Evolutionary conservation across 257 asterid genomes (phyloP), one percentile per base, ranked within the genome.

Genomic region (Nicotiana noctiflora): DNA sequence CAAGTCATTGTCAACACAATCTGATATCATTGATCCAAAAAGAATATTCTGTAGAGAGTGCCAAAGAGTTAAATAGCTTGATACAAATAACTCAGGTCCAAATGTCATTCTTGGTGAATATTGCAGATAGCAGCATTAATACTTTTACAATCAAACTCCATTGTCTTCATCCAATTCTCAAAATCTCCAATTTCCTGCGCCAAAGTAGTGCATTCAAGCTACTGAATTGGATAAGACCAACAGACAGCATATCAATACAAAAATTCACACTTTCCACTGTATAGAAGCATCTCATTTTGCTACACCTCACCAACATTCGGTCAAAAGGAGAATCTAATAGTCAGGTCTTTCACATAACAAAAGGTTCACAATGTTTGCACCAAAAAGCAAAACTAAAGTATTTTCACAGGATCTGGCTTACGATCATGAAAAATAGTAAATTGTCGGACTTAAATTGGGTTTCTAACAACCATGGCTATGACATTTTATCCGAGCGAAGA

Each of bases 91-190:
- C 4, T 70, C 34, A 70, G 19, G 13, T 70, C 15, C 77, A 44
- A 14, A 74, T 49, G 61, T 49, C 61, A 74, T 74, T 74, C 61
- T 84, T 91, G 93, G 87, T 94, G 95, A 82, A 96, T 94, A 90
- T 92, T 96, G 81, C 88, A 75, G 81, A 96, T 90, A 59, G 99
- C 99, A 82, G 97, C 89, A 85, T 84, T 89, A 34, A 96, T 86
- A 87, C 98, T 92, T 90, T 86, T 91, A 85, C 97, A 94, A 80
- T 96, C 98, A 12, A 96, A 92, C 88, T 96, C 98, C 97, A 94
- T 93, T 1, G 98, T 94, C 97, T 96, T 96, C 99, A 96, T 96
- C 99, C 99, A 96, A 88, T 94, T 96, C 90, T 96, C 98, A 75
- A 94, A 96, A 78, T 92, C 99, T 70, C 98, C 99, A 65, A 96